Conservation (phyloP, 805 yeast species). For the Candida verbasci region DNA sequence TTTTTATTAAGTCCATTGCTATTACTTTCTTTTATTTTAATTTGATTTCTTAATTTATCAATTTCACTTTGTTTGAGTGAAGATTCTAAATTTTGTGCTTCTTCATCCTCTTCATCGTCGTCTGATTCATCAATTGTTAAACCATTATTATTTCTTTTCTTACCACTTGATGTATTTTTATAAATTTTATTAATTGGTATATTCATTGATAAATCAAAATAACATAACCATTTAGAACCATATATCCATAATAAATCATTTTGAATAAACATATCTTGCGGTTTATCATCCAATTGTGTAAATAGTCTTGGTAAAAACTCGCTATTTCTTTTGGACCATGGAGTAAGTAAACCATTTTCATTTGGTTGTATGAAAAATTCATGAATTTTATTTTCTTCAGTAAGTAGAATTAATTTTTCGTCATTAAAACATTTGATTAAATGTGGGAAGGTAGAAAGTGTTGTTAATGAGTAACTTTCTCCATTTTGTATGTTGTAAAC, state of each 20-base stretch:
- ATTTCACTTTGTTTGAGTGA: constrained; percentile 28
- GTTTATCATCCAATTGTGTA: constrained; percentile 54
- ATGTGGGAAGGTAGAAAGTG: constrained; percentile 56
- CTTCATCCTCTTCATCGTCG: constrained; percentile 20
- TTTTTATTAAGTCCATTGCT: constrained; percentile 20
- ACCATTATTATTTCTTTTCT: constrained; percentile 44
- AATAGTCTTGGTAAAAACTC: constrained; percentile 70
- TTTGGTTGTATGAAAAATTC: constrained; percentile 51
- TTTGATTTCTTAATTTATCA: constrained; percentile 33
- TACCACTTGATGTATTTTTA: constrained; percentile 20
- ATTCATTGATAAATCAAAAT: constrained; percentile 60
- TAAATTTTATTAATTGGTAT: constrained; percentile 41
- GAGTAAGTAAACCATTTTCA: constrained; percentile 43
- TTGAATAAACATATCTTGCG: constrained; percentile 65
- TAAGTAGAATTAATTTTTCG: constrained; percentile 55
- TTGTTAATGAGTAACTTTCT: constrained; percentile 44
- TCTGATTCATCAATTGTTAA: constrained; percentile 26
- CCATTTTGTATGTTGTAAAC: constrained; percentile 25
- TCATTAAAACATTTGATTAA: constrained; percentile 51
- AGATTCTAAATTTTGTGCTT: constrained; percentile 20
- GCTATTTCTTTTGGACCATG: constrained; percentile 78
- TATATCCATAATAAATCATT: constrained; percentile 68
- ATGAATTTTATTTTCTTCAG: constrained; percentile 69
- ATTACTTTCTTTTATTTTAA: constrained; percentile 33
- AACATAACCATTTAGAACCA: constrained; percentile 79